A percentile compares a stretch with the other conserved stretches of the same genome.
phyloP scores from a whole-genome alignment of 345 rosid genomes.

The Schrenkiella parvula region DNA sequence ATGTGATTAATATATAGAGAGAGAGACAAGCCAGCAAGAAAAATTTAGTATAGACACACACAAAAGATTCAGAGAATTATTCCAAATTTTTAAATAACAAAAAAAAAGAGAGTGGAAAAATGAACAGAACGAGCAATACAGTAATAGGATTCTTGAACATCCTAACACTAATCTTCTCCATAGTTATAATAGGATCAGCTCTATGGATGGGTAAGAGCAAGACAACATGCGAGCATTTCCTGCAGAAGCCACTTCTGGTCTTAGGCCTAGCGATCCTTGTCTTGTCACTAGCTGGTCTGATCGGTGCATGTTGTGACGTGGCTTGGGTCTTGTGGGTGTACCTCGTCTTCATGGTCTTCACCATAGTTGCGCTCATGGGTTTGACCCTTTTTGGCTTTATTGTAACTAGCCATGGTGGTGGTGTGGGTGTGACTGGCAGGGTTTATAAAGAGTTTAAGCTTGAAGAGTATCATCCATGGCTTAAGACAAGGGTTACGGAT shows the following conservation, averaged over 20 bases:
- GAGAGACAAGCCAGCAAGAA: constrained; percentile 4
- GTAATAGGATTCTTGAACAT: constrained; percentile 77
- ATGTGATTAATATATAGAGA: constrained; percentile 13
- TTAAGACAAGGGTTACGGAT: constrained; percentile 53
- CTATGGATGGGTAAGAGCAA: constrained; percentile 83
- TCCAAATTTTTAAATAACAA: neutral
- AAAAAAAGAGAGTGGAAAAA: constrained; percentile 17
- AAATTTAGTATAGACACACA: neutral
- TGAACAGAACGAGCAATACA: constrained; percentile 84
- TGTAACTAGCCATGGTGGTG: constrained; percentile 81
- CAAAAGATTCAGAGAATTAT: constrained; percentile 16
- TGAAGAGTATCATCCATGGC: constrained; percentile 76
- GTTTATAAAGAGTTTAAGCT: constrained; percentile 67
- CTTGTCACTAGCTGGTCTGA: constrained; percentile 75
- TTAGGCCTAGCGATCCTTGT: constrained; percentile 67
- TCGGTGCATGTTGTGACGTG: constrained; percentile 86
- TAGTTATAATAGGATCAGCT: constrained; percentile 84
- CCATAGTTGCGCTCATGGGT: constrained; percentile 59
- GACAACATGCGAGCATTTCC: constrained; percentile 76
- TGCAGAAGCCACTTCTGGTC: constrained; percentile 78
- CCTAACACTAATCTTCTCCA: constrained; percentile 72
- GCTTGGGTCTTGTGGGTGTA: constrained; percentile 92
- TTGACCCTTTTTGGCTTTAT: constrained; percentile 73
- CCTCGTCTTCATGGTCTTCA: constrained; percentile 68
- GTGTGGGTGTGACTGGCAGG: constrained; percentile 60